Conservation (phyloP, 2,329 filamentous ascomycete species). For the Podosphaera xanthii region DNA sequence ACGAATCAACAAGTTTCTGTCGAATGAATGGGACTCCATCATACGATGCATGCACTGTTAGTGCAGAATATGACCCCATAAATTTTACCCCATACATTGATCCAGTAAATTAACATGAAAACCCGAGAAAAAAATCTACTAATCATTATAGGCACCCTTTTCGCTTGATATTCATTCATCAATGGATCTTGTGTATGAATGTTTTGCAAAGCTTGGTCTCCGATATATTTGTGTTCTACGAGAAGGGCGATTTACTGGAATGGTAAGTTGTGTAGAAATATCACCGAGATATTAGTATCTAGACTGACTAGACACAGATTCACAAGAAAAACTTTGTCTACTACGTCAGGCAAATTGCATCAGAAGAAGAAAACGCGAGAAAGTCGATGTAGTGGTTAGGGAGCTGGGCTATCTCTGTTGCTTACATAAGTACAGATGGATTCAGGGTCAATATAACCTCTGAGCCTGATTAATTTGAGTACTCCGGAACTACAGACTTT, state of each 20-base stretch:
- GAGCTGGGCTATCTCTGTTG: no score
- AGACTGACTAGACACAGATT: constrained; percentile 24
- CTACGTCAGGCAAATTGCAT: constrained; percentile 68
- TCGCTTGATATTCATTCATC: constrained; percentile 72
- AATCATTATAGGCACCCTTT: constrained; percentile 36
- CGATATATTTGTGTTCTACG: constrained; percentile 76
- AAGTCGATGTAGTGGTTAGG: no score
- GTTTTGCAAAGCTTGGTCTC: constrained; percentile 81
- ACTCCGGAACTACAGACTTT: no score
- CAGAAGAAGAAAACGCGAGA: constrained; percentile 11
- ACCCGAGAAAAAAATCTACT: neutral
- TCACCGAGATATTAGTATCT: neutral
- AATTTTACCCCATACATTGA: constrained; percentile 88
- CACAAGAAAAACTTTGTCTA: constrained; percentile 96
- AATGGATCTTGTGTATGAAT: constrained; percentile 90
- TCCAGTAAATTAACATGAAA: constrained; percentile 30
- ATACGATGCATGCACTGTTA: constrained; percentile 35
- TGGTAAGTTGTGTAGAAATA: constrained; percentile 33
- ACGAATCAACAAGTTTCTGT: constrained; percentile 53
- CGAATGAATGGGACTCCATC: constrained; percentile 52
- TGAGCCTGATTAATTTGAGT: no score
- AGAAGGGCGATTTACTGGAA: constrained; percentile 66
- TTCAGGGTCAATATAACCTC: no score
- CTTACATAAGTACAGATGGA: no score
- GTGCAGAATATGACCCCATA: constrained; percentile 32